phyloP scores from a whole-genome alignment of 2,329 filamentous ascomycete genomes.

The Amylocarpus encephaloides region DNA sequence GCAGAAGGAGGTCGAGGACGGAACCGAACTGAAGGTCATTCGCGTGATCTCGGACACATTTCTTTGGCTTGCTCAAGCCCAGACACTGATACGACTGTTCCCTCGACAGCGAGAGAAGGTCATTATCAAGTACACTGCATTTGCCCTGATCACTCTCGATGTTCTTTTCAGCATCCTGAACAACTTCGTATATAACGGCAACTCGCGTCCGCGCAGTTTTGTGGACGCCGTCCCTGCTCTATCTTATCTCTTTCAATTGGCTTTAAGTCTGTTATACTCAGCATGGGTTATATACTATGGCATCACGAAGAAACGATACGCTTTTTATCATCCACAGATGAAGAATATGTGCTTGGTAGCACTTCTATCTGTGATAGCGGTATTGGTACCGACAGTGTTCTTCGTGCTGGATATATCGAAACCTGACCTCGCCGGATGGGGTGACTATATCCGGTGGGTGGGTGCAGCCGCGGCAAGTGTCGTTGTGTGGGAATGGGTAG shows the following conservation, averaged over 20 bases:
- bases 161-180: constrained; percentile 87
- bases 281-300: constrained; percentile 72
- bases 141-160: constrained; percentile 85
- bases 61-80: constrained; percentile 93
- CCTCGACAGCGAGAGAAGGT: constrained; percentile 96
- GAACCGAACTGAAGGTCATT: constrained; percentile 80
- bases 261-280: constrained; percentile 64
- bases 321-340: constrained; percentile 68
- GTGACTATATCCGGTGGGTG: constrained; percentile 72
- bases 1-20: constrained; percentile 73
- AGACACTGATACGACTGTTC: constrained; percentile 91
- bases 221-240: constrained; percentile 82
- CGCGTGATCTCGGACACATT: constrained; percentile 94
- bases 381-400: constrained; percentile 67
- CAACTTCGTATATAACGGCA: constrained; percentile 63
- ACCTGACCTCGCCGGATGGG: constrained; percentile 64
- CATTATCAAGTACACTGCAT: constrained; percentile 97
- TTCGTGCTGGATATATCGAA: constrained; percentile 69
- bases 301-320: constrained; percentile 62
- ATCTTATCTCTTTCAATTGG: constrained; percentile 65
- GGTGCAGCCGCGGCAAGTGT: constrained; percentile 69
- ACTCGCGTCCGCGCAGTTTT: constrained; percentile 65
- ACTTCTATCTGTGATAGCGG: constrained; percentile 55
- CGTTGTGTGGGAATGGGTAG: constrained; percentile 78
- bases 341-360: constrained; percentile 63